Base-by-base conservation (phyloP, 345 rosid species). In the Sonneratia caseolaris region DNA sequence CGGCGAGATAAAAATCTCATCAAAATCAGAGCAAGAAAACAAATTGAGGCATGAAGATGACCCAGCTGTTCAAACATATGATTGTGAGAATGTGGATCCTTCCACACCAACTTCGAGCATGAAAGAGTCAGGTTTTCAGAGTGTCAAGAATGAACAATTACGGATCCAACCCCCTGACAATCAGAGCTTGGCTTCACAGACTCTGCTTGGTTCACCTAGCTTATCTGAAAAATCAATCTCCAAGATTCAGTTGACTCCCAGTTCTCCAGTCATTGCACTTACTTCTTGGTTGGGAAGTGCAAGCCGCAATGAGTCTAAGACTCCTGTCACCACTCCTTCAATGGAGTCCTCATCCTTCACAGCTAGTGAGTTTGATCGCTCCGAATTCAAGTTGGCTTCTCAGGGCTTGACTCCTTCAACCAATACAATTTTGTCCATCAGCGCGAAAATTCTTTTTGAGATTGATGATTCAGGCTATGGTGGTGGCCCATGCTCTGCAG, bases 401-500 rank as follows among this genome's bases (percentile, higher is more conserved):
- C 90, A 86, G 74, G 89, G 84, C 51, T 72, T 86, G 67, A 77
- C 87, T 12, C 70, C 87, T 73, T 83, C 83, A 75, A 89, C 35
- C 37, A 62, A 80, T 79, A 51, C 84, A 59, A 78, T 81, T 68
- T 88, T 86, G 68, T 72, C 87, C 68, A 88, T 95, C 49, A 87
- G 80, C 72, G 80, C 93, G 68, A 88, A 86, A 75, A 80, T 91
- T 73, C 96, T 95, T 43, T 85, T 90, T 37, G 97, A 92, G 82
- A 79, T 84, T 64, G 98, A 95, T 86, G 98, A 95, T 81, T 84
- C 88, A 77, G 97, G 99, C 70, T 95, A 89, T 73, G 99, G 98
- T 56, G 98, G 99, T 14, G 99, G 99, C 75, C 98, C 98, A 69
- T 95, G 99, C 82, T 92, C 96, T 81, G 98, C 98, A 55, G 99